Conservation (phyloP, 306 rosid genomes). For the Boehmeria nivea region DNA sequence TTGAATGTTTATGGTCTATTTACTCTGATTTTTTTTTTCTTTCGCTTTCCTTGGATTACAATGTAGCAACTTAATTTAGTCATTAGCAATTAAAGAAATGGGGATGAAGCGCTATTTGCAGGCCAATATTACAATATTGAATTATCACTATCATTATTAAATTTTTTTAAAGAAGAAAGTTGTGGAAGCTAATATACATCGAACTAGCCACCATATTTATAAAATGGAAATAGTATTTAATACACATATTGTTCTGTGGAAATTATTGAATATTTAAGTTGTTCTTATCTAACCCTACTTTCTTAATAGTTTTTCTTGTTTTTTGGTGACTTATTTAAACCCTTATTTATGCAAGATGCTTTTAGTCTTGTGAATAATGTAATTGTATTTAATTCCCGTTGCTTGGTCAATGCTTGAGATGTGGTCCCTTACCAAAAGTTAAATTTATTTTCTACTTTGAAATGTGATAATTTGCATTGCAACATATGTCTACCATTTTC, state of each 20-base stretch:
- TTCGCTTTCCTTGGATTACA: constrained; percentile 26
- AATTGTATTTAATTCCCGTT: constrained; percentile 20
- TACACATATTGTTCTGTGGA: not conserved
- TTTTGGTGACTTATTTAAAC: constrained; percentile 22
- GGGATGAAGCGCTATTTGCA: constrained; percentile 23
- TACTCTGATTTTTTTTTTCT: constrained; percentile 1
- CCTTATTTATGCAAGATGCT: constrained; percentile 30
- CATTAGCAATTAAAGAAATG: constrained; percentile 14
- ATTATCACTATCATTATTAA: not conserved
- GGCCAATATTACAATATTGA: constrained; percentile 21
- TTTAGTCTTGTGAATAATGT: constrained; percentile 21
- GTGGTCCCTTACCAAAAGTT: constrained; percentile 24
- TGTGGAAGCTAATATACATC: constrained; percentile 42
- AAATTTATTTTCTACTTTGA: constrained; percentile 16
- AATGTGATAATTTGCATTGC: constrained; percentile 19
- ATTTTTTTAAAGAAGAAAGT: constrained; percentile 12
- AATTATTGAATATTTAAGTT: constrained; percentile 20
- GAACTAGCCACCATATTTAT: constrained; percentile 42
- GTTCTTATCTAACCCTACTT: constrained; percentile 39
- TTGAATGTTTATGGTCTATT: constrained; percentile 5
- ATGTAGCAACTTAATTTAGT: constrained; percentile 4
- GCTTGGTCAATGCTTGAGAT: constrained; percentile 34
- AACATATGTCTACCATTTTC: constrained; percentile 13
- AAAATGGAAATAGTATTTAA: constrained; percentile 4
- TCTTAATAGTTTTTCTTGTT: constrained; percentile 24